Evolutionary conservation across 1,139 yeast species (phyloP).

Genomic region (Pichia sp.): DNA sequence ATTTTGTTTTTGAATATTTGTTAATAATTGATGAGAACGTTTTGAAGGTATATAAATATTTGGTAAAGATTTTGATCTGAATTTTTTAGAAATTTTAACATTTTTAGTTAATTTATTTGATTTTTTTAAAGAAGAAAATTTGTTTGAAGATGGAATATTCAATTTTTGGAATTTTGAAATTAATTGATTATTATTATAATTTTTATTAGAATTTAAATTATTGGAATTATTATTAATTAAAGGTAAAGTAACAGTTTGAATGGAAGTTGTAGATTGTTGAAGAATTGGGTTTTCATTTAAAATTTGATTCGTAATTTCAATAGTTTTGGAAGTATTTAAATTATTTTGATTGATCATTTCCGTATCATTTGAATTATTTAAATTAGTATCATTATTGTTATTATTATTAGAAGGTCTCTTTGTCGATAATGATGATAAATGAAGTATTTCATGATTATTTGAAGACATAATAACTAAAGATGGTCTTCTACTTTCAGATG

Average conservation of each 20-base stretch:
- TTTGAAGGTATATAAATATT: conserved; percentile 32
- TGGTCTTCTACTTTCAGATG: conserved; percentile 26
- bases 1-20: neutral
- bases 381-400: neutral
- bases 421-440: neutral
- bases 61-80: conserved; percentile 36
- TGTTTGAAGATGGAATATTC: conserved; percentile 1
- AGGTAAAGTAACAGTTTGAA: neutral
- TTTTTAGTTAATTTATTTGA: neutral
- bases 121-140: neutral
- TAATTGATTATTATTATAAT: neutral
- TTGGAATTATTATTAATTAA: neutral
- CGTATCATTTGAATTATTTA: neutral
- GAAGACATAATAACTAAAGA: conserved; percentile 20
- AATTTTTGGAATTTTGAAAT: conserved; percentile 7
- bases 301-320: neutral
- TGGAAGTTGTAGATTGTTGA: neutral
- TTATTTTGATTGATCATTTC: neutral
- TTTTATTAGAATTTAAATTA: neutral
- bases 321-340: too few relatives aligned
- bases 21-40: conserved; percentile 7
- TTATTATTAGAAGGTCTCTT: neutral
- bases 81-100: conserved; percentile 17
- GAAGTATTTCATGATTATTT: neutral
- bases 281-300: neutral